phyloP scores from a whole-genome alignment of 1,139 yeast species.

The Candida sanyaensis region DNA sequence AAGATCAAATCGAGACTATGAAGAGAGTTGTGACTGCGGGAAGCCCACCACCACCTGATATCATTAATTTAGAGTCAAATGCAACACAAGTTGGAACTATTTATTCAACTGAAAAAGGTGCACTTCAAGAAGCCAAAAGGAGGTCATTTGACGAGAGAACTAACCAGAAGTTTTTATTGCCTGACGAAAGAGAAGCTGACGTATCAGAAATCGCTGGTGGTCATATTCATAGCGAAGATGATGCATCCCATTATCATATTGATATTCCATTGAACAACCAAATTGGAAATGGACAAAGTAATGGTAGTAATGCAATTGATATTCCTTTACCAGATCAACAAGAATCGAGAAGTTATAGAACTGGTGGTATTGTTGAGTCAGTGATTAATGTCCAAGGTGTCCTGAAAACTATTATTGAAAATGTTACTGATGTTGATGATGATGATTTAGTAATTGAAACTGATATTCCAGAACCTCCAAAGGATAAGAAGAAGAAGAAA shows the following conservation, averaged over 20 bases:
- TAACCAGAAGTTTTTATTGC: conserved; percentile 22
- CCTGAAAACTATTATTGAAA: conserved; percentile 82
- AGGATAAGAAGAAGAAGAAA: conserved; percentile 9
- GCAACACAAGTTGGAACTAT: conserved; percentile 35
- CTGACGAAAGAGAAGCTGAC: conserved; percentile 32
- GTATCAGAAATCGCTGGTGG: conserved; percentile 22
- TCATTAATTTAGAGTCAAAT: not conserved
- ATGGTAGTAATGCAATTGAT: conserved; percentile 4
- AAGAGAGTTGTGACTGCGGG: conserved; percentile 19
- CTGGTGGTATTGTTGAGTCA: conserved; percentile 81
- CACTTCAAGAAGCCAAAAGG: conserved; percentile 36
- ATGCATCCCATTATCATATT: conserved; percentile 6
- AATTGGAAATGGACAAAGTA: not conserved
- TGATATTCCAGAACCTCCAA: not conserved
- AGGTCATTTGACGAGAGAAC: conserved; percentile 12
- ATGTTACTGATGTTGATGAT: conserved; percentile 45
- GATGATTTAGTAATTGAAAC: conserved; percentile 5
- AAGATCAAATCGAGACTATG: conserved; percentile 26
- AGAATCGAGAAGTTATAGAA: conserved; percentile 43
- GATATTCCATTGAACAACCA: conserved; percentile 7
- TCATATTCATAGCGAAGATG: conserved; percentile 3
- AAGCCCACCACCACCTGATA: conserved; percentile 10
- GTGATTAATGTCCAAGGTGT: conserved; percentile 86
- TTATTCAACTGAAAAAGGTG: conserved; percentile 54
- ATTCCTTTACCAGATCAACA: conserved; percentile 25